Conservation (phyloP, 2,329 filamentous ascomycete genomes). For the Amphichorda felina region DNA sequence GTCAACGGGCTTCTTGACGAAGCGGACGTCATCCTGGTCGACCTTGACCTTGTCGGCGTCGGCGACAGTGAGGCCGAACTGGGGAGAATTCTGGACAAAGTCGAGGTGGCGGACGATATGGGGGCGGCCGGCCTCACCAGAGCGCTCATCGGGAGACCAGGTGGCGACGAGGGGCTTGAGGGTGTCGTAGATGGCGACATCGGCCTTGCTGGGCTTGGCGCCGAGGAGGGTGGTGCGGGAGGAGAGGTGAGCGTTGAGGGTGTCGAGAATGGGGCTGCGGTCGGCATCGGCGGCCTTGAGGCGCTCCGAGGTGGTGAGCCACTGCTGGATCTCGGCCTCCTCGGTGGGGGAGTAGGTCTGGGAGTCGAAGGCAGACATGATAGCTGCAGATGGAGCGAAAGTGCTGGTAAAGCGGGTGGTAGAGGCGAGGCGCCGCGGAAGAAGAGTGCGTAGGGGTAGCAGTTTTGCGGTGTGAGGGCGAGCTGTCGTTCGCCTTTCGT, state of each 20-base stretch:
- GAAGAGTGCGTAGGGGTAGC: slow-evolving; percentile 25
- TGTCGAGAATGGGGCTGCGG: slow-evolving; percentile 58
- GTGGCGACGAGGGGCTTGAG: slow-evolving; percentile 64
- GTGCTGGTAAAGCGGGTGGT: slow-evolving; percentile 12
- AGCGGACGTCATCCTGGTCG: slow-evolving; percentile 68
- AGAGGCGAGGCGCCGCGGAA: slow-evolving; percentile 17
- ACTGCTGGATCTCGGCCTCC: slow-evolving; percentile 79
- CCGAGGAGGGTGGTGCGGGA: slow-evolving; percentile 84
- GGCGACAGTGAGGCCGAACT: slow-evolving; percentile 59
- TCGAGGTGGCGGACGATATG: slow-evolving; percentile 87
- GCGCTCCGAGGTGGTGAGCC: slow-evolving; percentile 67
- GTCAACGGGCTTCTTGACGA: slow-evolving; percentile 80
- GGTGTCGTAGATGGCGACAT: slow-evolving; percentile 71
- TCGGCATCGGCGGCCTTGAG: slow-evolving; percentile 46
- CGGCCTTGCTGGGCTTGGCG: slow-evolving; percentile 77
- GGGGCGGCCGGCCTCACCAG: slow-evolving; percentile 78
- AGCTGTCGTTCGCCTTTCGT: background rate
- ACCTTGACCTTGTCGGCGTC: slow-evolving; percentile 67
- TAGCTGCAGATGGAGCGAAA: slow-evolving; percentile 11
- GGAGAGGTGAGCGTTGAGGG: slow-evolving; percentile 77
- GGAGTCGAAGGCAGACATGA: slow-evolving; percentile 53
- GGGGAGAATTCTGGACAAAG: slow-evolving; percentile 83
- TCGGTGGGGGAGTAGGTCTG: slow-evolving; percentile 67
- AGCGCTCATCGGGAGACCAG: slow-evolving; percentile 79
- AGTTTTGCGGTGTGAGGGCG: slow-evolving; percentile 18